These are phyloP conservation scores for Sporothrix humicola DNA, from an alignment of 2,329 filamentous ascomycete genomes.

Conservation along the genomic window DNA sequence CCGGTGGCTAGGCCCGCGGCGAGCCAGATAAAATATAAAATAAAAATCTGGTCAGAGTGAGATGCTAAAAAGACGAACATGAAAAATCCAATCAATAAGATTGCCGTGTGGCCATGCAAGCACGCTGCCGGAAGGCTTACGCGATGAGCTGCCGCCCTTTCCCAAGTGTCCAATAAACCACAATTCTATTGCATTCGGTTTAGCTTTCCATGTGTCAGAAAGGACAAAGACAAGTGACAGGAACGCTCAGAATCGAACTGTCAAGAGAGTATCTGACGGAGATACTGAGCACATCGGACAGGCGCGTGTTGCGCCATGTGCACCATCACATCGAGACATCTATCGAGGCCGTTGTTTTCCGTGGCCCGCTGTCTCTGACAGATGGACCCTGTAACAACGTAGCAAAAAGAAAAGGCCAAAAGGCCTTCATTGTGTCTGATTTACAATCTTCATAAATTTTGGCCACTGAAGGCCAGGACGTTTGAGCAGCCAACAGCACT, in stretches of 20 bases:
- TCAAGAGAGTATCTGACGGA: not conserved
- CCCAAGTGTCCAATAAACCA: constrained; percentile 1
- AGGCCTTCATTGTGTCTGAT: not conserved
- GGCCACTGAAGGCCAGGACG: not conserved
- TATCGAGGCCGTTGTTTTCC: not conserved
- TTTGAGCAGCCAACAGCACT: constrained; percentile 5
- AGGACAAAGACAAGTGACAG: not conserved
- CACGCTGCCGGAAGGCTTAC: constrained; percentile 43
- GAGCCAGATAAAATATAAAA: not conserved
- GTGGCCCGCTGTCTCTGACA: constrained; percentile 6
- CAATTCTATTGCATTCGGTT: not conserved
- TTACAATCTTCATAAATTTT: not conserved
- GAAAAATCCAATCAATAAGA: not conserved
- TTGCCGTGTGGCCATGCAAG: constrained; percentile 38
- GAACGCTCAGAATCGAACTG: not conserved
- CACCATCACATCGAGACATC: too few relatives aligned
- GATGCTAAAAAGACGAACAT: not conserved
- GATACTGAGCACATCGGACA: not conserved
- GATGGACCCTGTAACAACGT: not conserved
- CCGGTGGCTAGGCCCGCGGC: not conserved
- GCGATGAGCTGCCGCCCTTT: constrained; percentile 38
- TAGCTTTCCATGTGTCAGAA: not conserved
- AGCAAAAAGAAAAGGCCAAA: not conserved
- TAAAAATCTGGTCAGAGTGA: too few relatives aligned
- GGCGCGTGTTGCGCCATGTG: not conserved